Evolutionary conservation across 2,329 filamentous ascomycete genomes (phyloP).

Genomic region (Fusarium zealandicum): DNA sequence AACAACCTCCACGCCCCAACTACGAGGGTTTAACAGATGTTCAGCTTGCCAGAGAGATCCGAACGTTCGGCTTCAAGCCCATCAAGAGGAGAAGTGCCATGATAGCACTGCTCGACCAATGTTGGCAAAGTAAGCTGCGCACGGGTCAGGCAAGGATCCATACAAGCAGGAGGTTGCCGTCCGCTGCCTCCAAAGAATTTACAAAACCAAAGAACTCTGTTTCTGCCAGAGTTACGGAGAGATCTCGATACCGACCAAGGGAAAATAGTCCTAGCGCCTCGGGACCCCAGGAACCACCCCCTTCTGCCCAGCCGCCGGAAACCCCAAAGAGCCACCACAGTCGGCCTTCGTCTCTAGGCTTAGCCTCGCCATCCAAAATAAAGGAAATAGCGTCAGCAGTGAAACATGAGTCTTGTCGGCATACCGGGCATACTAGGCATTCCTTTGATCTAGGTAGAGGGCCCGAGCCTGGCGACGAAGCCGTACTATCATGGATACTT

Average conservation of each 20-base stretch:
- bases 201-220: constrained; percentile 22
- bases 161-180: constrained; percentile 29
- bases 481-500: too few species aligned
- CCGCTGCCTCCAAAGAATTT: constrained; percentile 13
- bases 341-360: constrained; percentile 4
- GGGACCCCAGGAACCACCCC: constrained; percentile 45
- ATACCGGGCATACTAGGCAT: too few species aligned
- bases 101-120: constrained; percentile 73
- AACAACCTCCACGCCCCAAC: constrained; percentile 53
- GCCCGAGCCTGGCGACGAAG: too few species aligned
- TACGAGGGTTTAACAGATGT: constrained; percentile 68
- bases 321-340: constrained; percentile 49
- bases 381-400: constrained; percentile 4
- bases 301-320: constrained; percentile 44
- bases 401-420: constrained; percentile 22
- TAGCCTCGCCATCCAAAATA: constrained; percentile 11
- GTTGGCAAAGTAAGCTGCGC: constrained; percentile 69
- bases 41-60: constrained; percentile 68
- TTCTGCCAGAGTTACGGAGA: constrained; percentile 27
- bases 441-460: too few species aligned
- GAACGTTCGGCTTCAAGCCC: constrained; percentile 74
- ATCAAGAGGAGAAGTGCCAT: constrained; percentile 72
- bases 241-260: constrained; percentile 46
- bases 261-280: constrained; percentile 39
- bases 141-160: constrained; percentile 22